A percentile compares a stretch with the other conserved stretches of the same genome.
These are phyloP conservation scores for Chrysoporthe puriensis DNA, from an alignment of 2,329 filamentous ascomycete genomes.

Conservation along the genomic window DNA sequence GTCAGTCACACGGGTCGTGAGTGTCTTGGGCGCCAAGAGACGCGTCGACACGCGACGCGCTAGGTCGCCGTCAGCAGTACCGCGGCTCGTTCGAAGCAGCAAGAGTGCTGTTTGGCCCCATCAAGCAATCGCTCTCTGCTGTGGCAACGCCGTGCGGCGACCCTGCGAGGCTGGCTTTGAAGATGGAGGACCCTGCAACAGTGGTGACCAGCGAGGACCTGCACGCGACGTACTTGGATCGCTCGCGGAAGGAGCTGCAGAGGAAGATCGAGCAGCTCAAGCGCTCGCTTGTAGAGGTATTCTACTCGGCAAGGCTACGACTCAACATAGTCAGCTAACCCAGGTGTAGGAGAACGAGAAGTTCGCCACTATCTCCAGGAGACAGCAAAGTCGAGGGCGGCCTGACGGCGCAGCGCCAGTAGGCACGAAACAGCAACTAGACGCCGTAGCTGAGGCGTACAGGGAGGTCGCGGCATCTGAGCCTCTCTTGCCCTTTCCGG, in stretches of 20 bases:
- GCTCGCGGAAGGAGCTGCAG: conserved; percentile 70
- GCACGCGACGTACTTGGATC: conserved; percentile 62
- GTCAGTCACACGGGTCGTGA: background rate
- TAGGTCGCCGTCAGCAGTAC: conserved; percentile 28
- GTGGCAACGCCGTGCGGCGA: background rate
- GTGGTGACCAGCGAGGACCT: conserved; percentile 41
- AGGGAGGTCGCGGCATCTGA: conserved; percentile 62
- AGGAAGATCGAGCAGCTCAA: conserved; percentile 59
- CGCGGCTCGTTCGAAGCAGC: background rate
- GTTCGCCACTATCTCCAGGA: conserved; percentile 26
- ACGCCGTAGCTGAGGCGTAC: conserved; percentile 67
- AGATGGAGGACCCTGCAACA: conserved; percentile 37
- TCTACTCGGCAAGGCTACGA: conserved; percentile 21
- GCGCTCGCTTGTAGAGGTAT: conserved; percentile 51
- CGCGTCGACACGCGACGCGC: conserved; percentile 23
- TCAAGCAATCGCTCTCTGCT: no score
- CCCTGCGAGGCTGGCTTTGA: conserved; percentile 10
- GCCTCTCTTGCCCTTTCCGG: conserved; percentile 67
- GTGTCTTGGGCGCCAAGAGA: background rate
- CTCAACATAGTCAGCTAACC: conserved; percentile 25
- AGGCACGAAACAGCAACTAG: conserved; percentile 31
- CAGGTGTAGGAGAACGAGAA: conserved; percentile 2
- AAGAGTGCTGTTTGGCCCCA: background rate
- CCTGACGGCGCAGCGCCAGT: background rate
- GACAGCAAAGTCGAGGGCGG: conserved; percentile 14